Base-by-base conservation (phyloP, 306 rosid species). In the Glycine soja region DNA sequence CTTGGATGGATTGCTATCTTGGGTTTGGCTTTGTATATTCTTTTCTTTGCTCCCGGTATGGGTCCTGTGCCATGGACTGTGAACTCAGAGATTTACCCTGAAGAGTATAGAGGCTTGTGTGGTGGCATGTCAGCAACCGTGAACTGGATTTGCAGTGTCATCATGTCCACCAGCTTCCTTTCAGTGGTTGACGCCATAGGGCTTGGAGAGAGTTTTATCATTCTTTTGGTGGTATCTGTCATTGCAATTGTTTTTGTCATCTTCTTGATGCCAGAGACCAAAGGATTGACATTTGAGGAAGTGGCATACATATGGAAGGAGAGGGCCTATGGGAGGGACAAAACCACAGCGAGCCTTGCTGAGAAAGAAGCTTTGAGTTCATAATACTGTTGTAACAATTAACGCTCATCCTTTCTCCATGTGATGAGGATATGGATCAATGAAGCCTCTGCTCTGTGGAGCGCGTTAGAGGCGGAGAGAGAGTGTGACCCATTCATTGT, bases 51-150 rank as follows among this genome's bases (percentile, higher is more conserved):
- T 1, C 97, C 97, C 0, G 97, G 94, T 30, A 93, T 93, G 97
- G 97, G 94, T 0, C 94, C 97, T 5, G 93, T 91, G 13, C 97
- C 94, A 3, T 93, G 97, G 97, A 84, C 97, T 0, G 87, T 91
- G 8, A 93, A 91, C 90, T 93, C 97, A 0, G 94, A 93, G 93
- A 88, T 91, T 45, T 93, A 93, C 77, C 97, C 97, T 1, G 91
- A 93, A 66, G 90, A 90, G 47, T 93, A 87, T 30, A 86, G 97
- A 5, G 97, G 97, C 0, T 34, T 90, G 3, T 93, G 97, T 50
- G 97, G 97, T 32, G 97, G 97, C 30, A 93, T 93, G 97, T 87
- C 94, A 0, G 97, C 97, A 18, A 93, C 97, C 6, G 92, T 93
- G 46, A 90, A 90, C 72, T 93, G 97, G 97, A 16, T 93, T 73